Base-by-base conservation (phyloP, 257 asterid species). In the Penstemon davidsonii region DNA sequence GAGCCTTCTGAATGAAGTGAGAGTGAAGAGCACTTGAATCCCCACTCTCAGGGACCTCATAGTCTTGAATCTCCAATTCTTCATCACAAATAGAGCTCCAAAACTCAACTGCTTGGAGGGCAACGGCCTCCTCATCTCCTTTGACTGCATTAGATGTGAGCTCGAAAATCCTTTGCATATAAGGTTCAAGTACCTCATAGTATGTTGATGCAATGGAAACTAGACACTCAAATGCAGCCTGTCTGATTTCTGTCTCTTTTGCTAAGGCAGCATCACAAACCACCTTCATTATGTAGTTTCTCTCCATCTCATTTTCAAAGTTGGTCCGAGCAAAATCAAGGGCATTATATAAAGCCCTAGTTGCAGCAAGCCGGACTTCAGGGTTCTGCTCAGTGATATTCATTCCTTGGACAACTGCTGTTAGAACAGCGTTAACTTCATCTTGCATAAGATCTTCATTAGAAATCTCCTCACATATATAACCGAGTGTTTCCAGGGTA, bases 21-120 rank as follows among this genome's bases (percentile, higher is more conserved):
- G 85, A 91, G 74, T 85, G 88, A 8, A 87, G 75, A 37, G 81
- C 77, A 78, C 52, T 62, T 8, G 95, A 86, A 66, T 82, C 86
- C 37, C 83, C 96, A 58, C 75, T 83, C 12, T 80, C 84, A 37
- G 85, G 78, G 66, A 67, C 82, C 71, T 82, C 93, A 67, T 78
- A 82, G 57, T 82, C 96, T 82, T 87, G 92, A 69, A 87, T 77
- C 68, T 88, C 97, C 55, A 85, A 81, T 79, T 91, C 98, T 66
- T 78, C 95, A 73, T 88, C 96, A 78, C 96, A 89, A 53, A 91
- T 83, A n/a, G 94, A 85, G 70, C 95, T 91, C 98, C 98, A 91
- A 66, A 91, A 91, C 70, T 91, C 98, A 47, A 91, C 51, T 39
- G 98, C 95, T 76, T 89, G 98, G 68, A 91, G 96, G 70, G 95